Evolutionary conservation across 345 rosid genomes (phyloP), one percentile per base, ranked within the genome.

Genomic region (Euphorbia peplus): DNA sequence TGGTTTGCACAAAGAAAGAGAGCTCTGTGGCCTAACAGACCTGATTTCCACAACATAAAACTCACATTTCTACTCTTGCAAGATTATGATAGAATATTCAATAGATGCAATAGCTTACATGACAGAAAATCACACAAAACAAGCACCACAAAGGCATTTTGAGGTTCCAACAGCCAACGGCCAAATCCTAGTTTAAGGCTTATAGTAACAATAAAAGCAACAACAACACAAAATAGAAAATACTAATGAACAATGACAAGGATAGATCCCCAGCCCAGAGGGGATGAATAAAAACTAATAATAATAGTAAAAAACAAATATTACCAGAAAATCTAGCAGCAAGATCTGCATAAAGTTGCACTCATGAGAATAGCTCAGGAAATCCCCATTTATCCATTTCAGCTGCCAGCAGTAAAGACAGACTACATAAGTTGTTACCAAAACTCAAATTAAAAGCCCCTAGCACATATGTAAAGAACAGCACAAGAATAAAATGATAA

Each of bases 401-500:
- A 76, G 90, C 96, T 90, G 92, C 93, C 92, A 93, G 84, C 87
- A 83, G 88, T 80, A 91, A 93, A 90, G 83, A 82, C 80, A 82
- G 80, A 84, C 74, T 68, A 84, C 75, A 90, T 78, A 86, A 89
- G 75, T 68, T 75, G 82, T 80, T 66, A 76, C 71, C 74, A 78
- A 77, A 39, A 64, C 56, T 78, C 74, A 74, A 66, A 75, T 72
- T 68, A 73, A 68, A 78, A 67, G 63, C 52, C 61, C 68, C 79
- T 68, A 75, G 65, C 30, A 58, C 74, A 58, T 67, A 60, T 56
- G 59, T 75, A 65, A 63, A 55, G 61, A 72, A 75, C 60, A 71
- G 71, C 59, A 67, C 72, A 63, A 58, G 46, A 66, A 26, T 15
- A 66, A 66, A 70, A 78, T 71, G 60, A 67, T 22, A 60, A 66